Conservation (phyloP, 2,329 filamentous ascomycete genomes). For the Leptographium procerum region DNA sequence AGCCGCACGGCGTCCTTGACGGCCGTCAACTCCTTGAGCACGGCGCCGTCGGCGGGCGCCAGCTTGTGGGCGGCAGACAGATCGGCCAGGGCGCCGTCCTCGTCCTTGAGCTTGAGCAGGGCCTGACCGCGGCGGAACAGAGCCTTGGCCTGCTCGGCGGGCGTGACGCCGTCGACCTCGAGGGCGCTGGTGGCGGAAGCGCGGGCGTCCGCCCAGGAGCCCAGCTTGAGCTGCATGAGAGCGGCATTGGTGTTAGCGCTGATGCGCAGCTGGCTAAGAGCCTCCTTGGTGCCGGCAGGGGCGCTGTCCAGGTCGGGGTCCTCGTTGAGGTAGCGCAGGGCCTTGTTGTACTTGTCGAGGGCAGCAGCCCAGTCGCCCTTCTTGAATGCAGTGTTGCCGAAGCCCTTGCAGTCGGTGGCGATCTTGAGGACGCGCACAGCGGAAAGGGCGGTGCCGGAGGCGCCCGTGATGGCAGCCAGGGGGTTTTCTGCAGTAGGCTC, state of each 20-base stretch:
- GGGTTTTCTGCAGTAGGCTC: not conserved
- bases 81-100: conserved; percentile 67
- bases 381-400: conserved; percentile 90
- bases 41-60: conserved; percentile 61
- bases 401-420: conserved; percentile 75
- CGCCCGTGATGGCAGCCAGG: conserved; percentile 6
- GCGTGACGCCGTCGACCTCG: conserved; percentile 50
- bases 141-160: conserved; percentile 80
- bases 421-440: conserved; percentile 65
- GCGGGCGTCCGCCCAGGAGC: conserved; percentile 57
- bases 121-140: conserved; percentile 74
- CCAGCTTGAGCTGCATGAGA: conserved; percentile 72
- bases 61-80: conserved; percentile 66
- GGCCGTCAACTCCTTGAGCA: conserved; percentile 62
- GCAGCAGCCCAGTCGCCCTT: conserved; percentile 55
- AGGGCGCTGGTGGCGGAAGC: conserved; percentile 64
- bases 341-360: conserved; percentile 91
- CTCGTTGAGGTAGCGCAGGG: conserved; percentile 76
- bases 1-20: conserved; percentile 68
- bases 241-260: conserved; percentile 81
- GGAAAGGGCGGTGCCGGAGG: conserved; percentile 39
- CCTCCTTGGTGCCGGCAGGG: conserved; percentile 51
- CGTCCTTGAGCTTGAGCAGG: conserved; percentile 66
- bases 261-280: conserved; percentile 67
- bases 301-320: conserved; percentile 67